Conservation (phyloP, 176 grass and related monocot genomes). For the Rhynchospora breviuscula region DNA sequence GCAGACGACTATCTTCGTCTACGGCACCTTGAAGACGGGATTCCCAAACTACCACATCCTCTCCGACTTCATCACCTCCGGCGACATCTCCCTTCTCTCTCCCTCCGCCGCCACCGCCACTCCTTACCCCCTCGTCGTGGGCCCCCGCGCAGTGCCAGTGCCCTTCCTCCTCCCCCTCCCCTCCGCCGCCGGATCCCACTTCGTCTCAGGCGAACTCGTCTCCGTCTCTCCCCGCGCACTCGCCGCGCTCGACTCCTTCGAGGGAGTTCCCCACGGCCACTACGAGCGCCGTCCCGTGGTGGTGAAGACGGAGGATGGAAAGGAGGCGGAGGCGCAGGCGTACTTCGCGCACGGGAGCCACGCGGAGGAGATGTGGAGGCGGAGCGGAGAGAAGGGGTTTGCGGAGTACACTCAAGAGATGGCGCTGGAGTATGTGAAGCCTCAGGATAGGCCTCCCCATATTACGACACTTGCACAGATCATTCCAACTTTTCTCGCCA, state of each 20-base stretch:
- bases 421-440: slow-evolving; percentile 45
- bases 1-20: slow-evolving; percentile 64
- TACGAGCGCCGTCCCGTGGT: slow-evolving; percentile 57
- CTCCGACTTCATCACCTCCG: slow-evolving; percentile 19
- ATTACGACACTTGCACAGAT: slow-evolving; percentile 38
- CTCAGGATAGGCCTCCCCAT: slow-evolving; percentile 14
- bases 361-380: slow-evolving; percentile 54
- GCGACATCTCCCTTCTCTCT: slow-evolving; percentile 38
- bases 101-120: slow-evolving; percentile 10
- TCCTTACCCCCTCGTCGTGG: slow-evolving; percentile 28
- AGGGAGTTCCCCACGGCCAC: slow-evolving; percentile 53
- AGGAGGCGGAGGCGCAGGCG: slow-evolving; percentile 40
- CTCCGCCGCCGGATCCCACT: neutral
- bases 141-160: slow-evolving; percentile 23
- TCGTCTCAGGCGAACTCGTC: slow-evolving; percentile 46
- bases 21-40: slow-evolving; percentile 72
- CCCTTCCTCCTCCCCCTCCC: slow-evolving; percentile 23
- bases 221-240: slow-evolving; percentile 6
- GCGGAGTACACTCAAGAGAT: slow-evolving; percentile 52
- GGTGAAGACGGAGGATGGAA: slow-evolving; percentile 1
- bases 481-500: slow-evolving; percentile 32
- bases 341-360: slow-evolving; percentile 76
- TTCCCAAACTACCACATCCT: slow-evolving; percentile 59
- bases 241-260: slow-evolving; percentile 23
- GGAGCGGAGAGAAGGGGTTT: slow-evolving; percentile 43